A percentile compares a stretch with the other conserved stretches of the same genome.
phyloP scores from a whole-genome alignment of 2,329 filamentous ascomycete species.

The Septoria petroselini region DNA sequence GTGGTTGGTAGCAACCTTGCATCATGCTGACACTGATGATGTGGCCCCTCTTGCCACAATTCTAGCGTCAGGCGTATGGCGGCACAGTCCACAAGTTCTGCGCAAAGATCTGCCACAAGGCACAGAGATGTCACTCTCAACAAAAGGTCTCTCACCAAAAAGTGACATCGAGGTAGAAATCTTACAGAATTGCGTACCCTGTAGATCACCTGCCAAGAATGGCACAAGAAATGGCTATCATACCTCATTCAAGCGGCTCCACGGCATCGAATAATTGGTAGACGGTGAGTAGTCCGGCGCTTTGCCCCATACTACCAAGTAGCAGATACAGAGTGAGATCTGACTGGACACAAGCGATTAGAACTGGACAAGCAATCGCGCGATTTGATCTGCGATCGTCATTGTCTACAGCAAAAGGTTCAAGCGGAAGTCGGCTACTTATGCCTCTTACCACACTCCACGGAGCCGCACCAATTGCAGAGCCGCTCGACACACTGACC shows the following conservation, averaged over 20 bases:
- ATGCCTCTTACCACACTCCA: too few relatives aligned
- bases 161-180: slow-evolving; percentile 4
- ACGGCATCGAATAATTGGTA: not conserved
- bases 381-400: not conserved
- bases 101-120: not conserved
- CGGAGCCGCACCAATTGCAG: not conserved
- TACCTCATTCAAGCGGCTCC: not conserved
- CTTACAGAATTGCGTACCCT: not conserved
- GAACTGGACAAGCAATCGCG: not conserved
- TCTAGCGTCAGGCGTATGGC: too few relatives aligned
- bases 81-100: too few relatives aligned
- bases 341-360: not conserved
- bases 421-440: too few relatives aligned
- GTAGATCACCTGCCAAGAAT: not conserved
- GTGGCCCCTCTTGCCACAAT: not conserved
- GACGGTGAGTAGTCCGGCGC: not conserved
- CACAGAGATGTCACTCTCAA: too few relatives aligned
- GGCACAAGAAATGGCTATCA: not conserved
- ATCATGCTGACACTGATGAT: too few relatives aligned
- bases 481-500: not conserved
- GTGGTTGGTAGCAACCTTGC: too few relatives aligned
- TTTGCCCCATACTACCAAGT: not conserved
- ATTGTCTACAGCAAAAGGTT: too few relatives aligned
- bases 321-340: not conserved
- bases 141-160: too few relatives aligned